Evolutionary conservation across 1,139 yeast genomes (phyloP), one percentile per base, ranked within the genome.

Genomic region (Meyerozyma sp.): DNA sequence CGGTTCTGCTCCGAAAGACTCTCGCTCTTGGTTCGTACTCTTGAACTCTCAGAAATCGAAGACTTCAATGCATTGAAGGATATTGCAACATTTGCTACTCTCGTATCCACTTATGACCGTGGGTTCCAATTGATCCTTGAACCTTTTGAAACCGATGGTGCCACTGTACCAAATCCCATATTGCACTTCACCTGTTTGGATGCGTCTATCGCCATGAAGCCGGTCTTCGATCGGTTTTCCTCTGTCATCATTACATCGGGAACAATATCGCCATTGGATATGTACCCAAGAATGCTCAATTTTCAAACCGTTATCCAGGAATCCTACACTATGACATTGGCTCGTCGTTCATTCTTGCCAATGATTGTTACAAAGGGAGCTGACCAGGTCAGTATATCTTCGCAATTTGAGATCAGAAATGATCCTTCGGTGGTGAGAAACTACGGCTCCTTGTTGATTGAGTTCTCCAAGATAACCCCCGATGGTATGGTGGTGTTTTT

Each of bases 401-500:
- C 98, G 0, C 78, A 97, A 57, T 94, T 94, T 61, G 98, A 94
- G 64, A 94, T 94, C 49, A 76, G 99, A 62, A 94, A 93, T 58
- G 98, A 93, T 63, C 98, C 98, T 3, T 87, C 96, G 53, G 96
- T 93, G 46, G 98, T 93, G 35, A 79, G 99, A 61, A 93, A 93
- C 63, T 93, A 94, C 61, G 99, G 99, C 3, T 88, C 95, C 3
- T 72, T 93, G 55, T 67, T 93, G 46, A 84, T 93, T 44, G 98
- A 93, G 63, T 93, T 90, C 62, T 81, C 98, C 16, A 93, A 93
- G 57, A 85, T 89, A 40, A 91, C 98, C 0, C 99, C 99, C 0
- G 99, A 93, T 67, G 99, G 99, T 2, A 74, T 93, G 79, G 98
- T 93, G 41, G 98, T 94, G 41, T 93, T 93, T 70, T 93, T 93